phyloP scores from a whole-genome alignment of 169 alveolate genomes.

The Plasmodium vivax region DNA sequence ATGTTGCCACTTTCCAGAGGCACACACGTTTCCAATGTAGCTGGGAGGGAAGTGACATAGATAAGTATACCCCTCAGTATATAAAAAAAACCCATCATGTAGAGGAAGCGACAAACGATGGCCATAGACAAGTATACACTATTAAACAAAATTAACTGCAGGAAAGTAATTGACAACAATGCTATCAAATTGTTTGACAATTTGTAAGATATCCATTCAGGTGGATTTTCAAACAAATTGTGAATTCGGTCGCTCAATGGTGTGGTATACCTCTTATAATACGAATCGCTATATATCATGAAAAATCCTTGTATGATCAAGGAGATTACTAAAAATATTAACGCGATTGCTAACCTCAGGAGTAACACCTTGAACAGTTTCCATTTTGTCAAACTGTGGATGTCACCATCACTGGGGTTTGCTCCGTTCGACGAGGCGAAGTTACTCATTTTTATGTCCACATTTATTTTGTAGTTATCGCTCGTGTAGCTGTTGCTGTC shows the following conservation, averaged over 20 bases:
- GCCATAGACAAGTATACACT: conserved; percentile 62
- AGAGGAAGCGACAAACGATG: conserved; percentile 51
- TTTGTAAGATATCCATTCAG: conserved; percentile 41
- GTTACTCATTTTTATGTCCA: neutral
- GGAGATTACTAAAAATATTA: conserved; percentile 20
- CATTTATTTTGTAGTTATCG: conserved; percentile 22
- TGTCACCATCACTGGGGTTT: neutral
- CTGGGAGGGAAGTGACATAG: conserved; percentile 61
- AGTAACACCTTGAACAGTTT: conserved; percentile 37
- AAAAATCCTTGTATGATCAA: conserved; percentile 63
- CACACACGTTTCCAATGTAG: conserved; percentile 54
- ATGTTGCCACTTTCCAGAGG: conserved; percentile 54
- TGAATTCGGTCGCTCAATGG: conserved; percentile 53
- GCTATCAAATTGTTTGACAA: conserved; percentile 55
- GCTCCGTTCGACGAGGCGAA: neutral
- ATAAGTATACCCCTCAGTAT: conserved; percentile 35
- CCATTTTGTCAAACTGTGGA: conserved; percentile 12
- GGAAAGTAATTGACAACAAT: conserved; percentile 12
- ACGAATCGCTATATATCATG: conserved; percentile 68
- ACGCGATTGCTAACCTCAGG: conserved; percentile 14
- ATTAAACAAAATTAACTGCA: conserved; percentile 38
- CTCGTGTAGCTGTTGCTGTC: neutral
- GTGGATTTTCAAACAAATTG: conserved; percentile 13
- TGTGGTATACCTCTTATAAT: conserved; percentile 36
- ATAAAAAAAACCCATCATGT: conserved; percentile 64